A percentile compares a stretch with the other conserved stretches of the same genome.
These are phyloP conservation scores for Suillus discolor DNA, from an alignment of 768 basidiomycete species.

Conservation along the genomic window DNA sequence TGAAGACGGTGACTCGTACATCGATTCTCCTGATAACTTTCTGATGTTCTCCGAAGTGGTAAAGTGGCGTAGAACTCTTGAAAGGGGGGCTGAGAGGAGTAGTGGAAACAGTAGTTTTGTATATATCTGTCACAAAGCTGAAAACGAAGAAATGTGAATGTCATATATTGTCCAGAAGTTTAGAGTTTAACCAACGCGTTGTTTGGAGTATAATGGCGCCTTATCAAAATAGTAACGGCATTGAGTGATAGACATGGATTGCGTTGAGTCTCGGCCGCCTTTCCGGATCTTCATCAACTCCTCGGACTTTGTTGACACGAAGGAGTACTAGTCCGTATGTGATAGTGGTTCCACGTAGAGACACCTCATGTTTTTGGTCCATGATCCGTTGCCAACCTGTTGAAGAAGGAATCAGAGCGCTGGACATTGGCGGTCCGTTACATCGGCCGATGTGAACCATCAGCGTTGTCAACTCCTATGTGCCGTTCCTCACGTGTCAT, in stretches of 20 bases:
- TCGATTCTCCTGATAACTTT: neutral
- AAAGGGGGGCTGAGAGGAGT: neutral
- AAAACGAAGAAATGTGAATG: no score
- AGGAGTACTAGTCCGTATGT: neutral
- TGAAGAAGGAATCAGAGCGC: slow-evolving; percentile 1
- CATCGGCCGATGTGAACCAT: neutral
- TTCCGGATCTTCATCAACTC: neutral
- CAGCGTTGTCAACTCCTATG: neutral
- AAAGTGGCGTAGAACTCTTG: neutral
- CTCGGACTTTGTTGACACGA: slow-evolving; percentile 4
- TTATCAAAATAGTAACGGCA: no score
- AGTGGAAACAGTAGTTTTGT: neutral
- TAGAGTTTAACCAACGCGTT: neutral
- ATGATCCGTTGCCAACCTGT: neutral
- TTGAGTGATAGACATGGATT: neutral
- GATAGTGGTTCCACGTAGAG: neutral
- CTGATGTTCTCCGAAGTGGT: neutral
- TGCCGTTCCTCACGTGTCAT: neutral
- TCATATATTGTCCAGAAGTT: neutral
- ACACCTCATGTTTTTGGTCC: slow-evolving; percentile 1
- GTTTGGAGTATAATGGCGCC: neutral
- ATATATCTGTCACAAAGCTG: neutral
- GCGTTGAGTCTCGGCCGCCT: neutral
- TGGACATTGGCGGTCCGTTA: neutral
- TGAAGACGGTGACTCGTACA: neutral